Percentiles rank a stretch among this genome's conserved stretches.
Evolutionary conservation across 2,329 filamentous ascomycete genomes (phyloP).

Genomic region (Curvularia hawaiiensis): DNA sequence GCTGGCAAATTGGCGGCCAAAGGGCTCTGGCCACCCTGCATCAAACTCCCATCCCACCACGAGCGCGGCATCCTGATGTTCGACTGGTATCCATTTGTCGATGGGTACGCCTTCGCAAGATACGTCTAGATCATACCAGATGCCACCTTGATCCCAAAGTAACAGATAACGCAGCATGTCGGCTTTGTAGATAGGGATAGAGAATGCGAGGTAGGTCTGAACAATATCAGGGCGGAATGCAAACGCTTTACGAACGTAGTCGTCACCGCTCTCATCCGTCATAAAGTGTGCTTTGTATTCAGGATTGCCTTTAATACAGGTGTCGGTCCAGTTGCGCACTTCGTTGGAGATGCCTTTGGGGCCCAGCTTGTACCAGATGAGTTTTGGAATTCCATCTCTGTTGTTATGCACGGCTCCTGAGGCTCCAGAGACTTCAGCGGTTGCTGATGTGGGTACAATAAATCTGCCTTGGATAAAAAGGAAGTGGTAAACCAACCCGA

Average conservation of each 20-base stretch:
- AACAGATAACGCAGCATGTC: constrained; percentile 53
- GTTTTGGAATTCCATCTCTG: constrained; percentile 33
- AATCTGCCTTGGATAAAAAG: constrained; percentile 1
- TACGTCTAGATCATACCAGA: constrained; percentile 52
- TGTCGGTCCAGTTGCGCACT: constrained; percentile 39
- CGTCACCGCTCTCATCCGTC: constrained; percentile 39
- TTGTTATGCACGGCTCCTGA: background rate
- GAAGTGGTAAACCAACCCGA: constrained; percentile 9
- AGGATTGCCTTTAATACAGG: constrained; percentile 38
- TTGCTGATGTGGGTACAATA: background rate
- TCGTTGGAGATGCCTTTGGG: constrained; percentile 43
- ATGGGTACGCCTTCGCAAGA: constrained; percentile 43
- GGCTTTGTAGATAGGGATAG: constrained; percentile 48
- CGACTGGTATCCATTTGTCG: constrained; percentile 44
- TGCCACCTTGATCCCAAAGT: constrained; percentile 48
- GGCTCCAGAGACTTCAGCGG: background rate
- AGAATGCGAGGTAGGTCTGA: constrained; percentile 41
- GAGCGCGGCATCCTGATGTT: constrained; percentile 34
- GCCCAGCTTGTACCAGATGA: constrained; percentile 50
- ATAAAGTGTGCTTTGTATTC: constrained; percentile 36
- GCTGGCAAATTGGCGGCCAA: constrained; percentile 34
- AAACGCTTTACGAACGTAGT: constrained; percentile 43
- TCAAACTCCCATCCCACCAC: constrained; percentile 51
- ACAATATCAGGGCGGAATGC: constrained; percentile 46
- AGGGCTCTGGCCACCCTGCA: constrained; percentile 24